phyloP scores from a whole-genome alignment of 2,329 filamentous ascomycete species.

The Tolypocladium paradoxum region DNA sequence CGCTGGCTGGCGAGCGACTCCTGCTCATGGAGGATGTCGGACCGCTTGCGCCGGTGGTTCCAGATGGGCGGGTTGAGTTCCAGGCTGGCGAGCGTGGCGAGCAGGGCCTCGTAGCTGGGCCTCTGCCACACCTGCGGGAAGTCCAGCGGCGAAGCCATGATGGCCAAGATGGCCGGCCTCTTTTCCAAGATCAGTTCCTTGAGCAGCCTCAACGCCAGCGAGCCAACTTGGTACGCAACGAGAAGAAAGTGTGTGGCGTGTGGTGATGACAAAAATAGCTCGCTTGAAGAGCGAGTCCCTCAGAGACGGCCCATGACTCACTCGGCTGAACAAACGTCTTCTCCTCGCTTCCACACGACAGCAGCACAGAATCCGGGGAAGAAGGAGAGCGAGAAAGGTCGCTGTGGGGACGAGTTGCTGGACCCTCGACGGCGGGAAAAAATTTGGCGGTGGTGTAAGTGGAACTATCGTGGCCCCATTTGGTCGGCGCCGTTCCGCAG shows the following conservation, averaged over 20 bases:
- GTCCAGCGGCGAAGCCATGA: slow-evolving; percentile 34
- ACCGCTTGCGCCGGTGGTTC: slow-evolving; percentile 36
- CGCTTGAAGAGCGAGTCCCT: not conserved
- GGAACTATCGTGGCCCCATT: not conserved
- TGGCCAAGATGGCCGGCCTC: not conserved
- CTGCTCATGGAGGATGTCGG: slow-evolving; percentile 30
- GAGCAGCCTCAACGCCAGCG: not conserved
- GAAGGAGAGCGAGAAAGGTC: not conserved
- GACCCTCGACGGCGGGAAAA: not conserved
- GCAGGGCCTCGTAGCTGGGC: slow-evolving; percentile 54
- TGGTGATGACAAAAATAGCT: not conserved
- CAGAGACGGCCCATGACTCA: not conserved
- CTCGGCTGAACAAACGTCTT: not conserved
- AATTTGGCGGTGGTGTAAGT: not conserved
- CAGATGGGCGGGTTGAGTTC: slow-evolving; percentile 58
- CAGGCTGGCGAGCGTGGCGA: slow-evolving; percentile 55
- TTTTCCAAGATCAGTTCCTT: not conserved
- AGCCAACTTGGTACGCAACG: not conserved
- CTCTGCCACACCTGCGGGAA: slow-evolving; percentile 76
- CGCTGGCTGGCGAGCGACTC: slow-evolving; percentile 29
- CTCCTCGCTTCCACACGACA: not conserved
- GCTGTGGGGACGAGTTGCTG: not conserved
- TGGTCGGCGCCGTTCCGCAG: not conserved
- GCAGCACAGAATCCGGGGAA: not conserved
- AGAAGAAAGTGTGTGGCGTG: not conserved